These are phyloP conservation scores for Saksenaea oblongispora DNA, from an alignment of 371 early-diverging fungal genomes.

Conservation along the genomic window DNA sequence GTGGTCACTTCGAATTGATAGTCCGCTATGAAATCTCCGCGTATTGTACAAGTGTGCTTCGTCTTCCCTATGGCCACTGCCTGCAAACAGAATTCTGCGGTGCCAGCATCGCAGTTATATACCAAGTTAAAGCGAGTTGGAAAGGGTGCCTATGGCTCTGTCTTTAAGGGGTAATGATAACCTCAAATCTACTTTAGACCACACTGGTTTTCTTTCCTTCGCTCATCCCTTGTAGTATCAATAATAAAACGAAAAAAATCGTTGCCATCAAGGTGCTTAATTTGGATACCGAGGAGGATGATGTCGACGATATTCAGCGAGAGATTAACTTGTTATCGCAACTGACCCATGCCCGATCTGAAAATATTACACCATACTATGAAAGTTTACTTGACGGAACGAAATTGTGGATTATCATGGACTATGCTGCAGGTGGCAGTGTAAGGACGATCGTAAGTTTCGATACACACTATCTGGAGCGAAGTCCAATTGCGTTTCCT, in stretches of 20 bases:
- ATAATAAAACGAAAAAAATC: constrained; percentile 68
- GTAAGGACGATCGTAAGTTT: constrained; percentile 77
- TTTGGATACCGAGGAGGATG: constrained; percentile 95
- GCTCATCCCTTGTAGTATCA: constrained; percentile 40
- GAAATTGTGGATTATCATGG: constrained; percentile 98
- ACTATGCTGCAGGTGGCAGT: constrained; percentile 95
- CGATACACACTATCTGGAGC: neutral
- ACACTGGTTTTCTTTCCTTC: neutral
- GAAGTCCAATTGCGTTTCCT: neutral
- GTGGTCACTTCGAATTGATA: too few relatives aligned
- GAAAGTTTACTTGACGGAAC: constrained; percentile 89
- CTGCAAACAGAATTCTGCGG: constrained; percentile 5
- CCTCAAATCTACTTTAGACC: neutral
- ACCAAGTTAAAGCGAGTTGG: constrained; percentile 50
- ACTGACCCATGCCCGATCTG: constrained; percentile 78
- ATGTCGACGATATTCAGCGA: constrained; percentile 93
- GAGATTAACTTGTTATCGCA: constrained; percentile 92
- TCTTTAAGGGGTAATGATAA: constrained; percentile 50
- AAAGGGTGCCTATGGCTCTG: constrained; percentile 60
- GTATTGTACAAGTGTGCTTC: neutral
- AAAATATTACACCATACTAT: constrained; percentile 93
- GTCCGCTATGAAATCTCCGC: too few relatives aligned
- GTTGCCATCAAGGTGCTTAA: constrained; percentile 97
- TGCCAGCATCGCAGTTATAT: constrained; percentile 41
- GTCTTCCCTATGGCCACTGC: constrained; percentile 15